Evolutionary conservation across 164 flowering plant genomes (phyloP).

Genomic region (Vitis riparia): DNA sequence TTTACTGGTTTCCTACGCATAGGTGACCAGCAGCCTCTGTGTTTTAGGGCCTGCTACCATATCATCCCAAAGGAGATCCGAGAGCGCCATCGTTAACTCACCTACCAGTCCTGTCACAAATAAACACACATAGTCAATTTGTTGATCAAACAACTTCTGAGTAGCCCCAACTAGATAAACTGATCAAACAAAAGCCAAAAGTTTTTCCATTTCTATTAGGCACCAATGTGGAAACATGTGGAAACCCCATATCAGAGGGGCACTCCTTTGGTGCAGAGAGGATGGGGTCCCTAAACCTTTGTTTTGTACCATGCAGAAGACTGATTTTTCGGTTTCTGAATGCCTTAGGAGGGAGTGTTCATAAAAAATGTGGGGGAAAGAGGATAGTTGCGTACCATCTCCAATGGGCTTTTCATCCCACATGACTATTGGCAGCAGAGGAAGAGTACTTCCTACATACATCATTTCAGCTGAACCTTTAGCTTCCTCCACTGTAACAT

Average conservation of each 20-base stretch:
- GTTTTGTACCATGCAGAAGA: not conserved
- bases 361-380: not conserved
- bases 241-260: not conserved
- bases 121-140: not conserved
- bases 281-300: not conserved
- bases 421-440: slow-evolving; percentile 62
- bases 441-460: slow-evolving; percentile 85
- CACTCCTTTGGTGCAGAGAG: not conserved
- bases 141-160: too few species aligned
- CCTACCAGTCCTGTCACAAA: slow-evolving; percentile 69
- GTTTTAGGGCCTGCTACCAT: slow-evolving; percentile 75
- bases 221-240: too few species aligned
- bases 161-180: not conserved
- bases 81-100: slow-evolving; percentile 70
- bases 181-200: not conserved
- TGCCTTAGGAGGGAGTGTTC: not conserved
- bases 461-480: slow-evolving; percentile 78
- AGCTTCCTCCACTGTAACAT: slow-evolving; percentile 63
- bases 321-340: not conserved
- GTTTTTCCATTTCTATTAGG: not conserved
- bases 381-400: slow-evolving; percentile 50
- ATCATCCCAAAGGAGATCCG: slow-evolving; percentile 82
- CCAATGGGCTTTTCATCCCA: slow-evolving; percentile 86
- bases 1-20: slow-evolving; percentile 19
- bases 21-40: slow-evolving; percentile 58